Conservation (phyloP, 106 monocot species). For the Hemerocallis citrina region DNA sequence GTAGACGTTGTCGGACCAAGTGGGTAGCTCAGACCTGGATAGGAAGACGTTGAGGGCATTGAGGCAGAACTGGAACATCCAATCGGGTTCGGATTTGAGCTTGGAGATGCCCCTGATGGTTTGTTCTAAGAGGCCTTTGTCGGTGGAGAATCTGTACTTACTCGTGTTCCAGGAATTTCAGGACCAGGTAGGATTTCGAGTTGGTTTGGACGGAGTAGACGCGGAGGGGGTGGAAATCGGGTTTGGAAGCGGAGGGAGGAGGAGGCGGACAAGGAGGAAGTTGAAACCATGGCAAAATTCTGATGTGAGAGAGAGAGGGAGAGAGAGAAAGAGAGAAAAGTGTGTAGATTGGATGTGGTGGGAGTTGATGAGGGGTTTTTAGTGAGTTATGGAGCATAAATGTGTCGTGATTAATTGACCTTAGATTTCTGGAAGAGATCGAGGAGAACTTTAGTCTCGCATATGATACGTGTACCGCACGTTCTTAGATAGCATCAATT, state of each 20-base stretch:
- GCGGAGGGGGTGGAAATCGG: no score
- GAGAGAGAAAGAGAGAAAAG: not conserved
- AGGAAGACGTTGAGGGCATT: constrained; percentile 49
- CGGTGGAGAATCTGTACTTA: constrained; percentile 51
- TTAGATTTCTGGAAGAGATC: no score
- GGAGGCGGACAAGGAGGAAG: not conserved
- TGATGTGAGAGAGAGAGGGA: no score
- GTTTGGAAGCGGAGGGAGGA: not conserved
- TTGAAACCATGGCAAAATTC: not conserved
- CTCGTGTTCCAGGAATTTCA: constrained; percentile 19
- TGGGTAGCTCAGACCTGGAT: constrained; percentile 49
- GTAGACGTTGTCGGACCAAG: constrained; percentile 85
- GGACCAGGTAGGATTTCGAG: constrained; percentile 7
- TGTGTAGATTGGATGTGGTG: no score
- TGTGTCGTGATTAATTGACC: no score
- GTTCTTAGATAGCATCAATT: no score
- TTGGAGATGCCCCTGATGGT: constrained; percentile 76
- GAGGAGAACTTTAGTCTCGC: no score
- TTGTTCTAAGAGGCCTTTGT: constrained; percentile 72
- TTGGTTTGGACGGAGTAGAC: constrained; percentile 8
- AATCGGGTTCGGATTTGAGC: constrained; percentile 67
- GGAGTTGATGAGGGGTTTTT: no score
- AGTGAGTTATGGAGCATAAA: no score
- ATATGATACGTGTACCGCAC: no score
- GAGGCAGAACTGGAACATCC: constrained; percentile 82